phyloP scores from a whole-genome alignment of 345 rosid genomes.

The Rhizophora mangle region DNA sequence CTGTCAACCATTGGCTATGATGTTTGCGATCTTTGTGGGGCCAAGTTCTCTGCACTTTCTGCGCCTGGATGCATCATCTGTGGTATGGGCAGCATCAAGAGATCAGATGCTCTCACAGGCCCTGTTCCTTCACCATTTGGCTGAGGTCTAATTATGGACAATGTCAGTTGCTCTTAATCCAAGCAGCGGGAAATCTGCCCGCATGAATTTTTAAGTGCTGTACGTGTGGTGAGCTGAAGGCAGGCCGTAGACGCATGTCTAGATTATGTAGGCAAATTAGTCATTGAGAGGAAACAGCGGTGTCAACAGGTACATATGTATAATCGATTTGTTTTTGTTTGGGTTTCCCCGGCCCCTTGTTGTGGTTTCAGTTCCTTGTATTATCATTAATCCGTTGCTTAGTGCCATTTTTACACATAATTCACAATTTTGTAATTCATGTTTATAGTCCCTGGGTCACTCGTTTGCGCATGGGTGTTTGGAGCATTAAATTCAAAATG shows the following conservation, averaged over 20 bases:
- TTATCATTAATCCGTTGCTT: constrained; percentile 7
- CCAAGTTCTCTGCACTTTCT: constrained; percentile 87
- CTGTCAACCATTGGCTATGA: constrained; percentile 94
- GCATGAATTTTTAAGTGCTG: background rate
- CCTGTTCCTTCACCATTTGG: constrained; percentile 86
- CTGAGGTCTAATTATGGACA: constrained; percentile 26
- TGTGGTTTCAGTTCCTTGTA: background rate
- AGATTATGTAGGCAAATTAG: background rate
- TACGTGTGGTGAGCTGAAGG: no score
- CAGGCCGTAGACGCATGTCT: background rate
- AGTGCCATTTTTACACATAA: background rate
- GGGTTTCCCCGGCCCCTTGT: background rate
- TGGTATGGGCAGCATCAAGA: constrained; percentile 94
- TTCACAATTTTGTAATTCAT: constrained; percentile 19
- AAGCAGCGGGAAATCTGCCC: background rate
- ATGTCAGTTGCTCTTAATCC: background rate
- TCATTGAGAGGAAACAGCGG: constrained; percentile 8
- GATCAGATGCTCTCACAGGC: constrained; percentile 85
- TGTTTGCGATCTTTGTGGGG: constrained; percentile 92
- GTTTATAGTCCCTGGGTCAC: background rate
- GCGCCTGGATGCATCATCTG: constrained; percentile 93
- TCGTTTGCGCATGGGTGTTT: no score
- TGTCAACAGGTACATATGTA: constrained; percentile 15
- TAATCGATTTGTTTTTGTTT: constrained; percentile 19
- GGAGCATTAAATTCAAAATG: no score